Conservation (phyloP, 2,329 filamentous ascomycete species). For the Colletotrichum abscissum region DNA sequence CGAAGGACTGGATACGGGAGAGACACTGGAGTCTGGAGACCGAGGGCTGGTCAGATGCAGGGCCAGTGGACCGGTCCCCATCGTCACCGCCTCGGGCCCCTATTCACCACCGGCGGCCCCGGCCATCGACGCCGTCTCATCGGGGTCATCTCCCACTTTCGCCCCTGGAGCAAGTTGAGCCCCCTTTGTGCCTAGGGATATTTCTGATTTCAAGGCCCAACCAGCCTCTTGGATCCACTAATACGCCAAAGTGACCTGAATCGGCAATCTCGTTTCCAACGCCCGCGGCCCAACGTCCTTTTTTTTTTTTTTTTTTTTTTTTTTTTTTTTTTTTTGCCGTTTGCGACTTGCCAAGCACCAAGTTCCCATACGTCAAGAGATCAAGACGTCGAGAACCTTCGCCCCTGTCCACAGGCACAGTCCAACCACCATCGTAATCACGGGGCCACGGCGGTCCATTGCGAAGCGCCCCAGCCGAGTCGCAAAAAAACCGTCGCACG, state of each 20-base stretch:
- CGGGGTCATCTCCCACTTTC: constrained; percentile 27
- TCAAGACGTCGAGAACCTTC: not conserved
- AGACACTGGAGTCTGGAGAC: not conserved
- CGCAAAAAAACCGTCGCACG: not conserved
- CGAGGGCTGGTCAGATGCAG: not conserved
- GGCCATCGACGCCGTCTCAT: constrained; percentile 23
- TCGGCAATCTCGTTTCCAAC: constrained; percentile 29
- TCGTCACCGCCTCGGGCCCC: constrained; percentile 29
- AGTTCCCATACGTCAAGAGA: not conserved
- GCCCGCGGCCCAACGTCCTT: not conserved
- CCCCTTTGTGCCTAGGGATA: constrained; percentile 11
- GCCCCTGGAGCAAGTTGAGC: constrained; percentile 14
- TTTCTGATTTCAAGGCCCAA: constrained; percentile 28
- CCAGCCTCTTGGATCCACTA: constrained; percentile 21
- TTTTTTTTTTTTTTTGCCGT: not conserved
- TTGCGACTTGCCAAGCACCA: not conserved
- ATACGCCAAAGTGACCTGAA: constrained; percentile 29
- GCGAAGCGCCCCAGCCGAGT: constrained; percentile 23
- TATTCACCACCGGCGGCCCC: constrained; percentile 30
- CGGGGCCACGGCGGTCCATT: not conserved
- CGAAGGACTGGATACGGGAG: constrained; percentile 21
- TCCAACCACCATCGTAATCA: not conserved
- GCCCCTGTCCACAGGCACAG: constrained; percentile 1
- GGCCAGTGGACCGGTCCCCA: constrained; percentile 8
- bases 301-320: not conserved